Conservation (phyloP, 2,329 filamentous ascomycete species). For the Zymoseptoria passerinii region DNA sequence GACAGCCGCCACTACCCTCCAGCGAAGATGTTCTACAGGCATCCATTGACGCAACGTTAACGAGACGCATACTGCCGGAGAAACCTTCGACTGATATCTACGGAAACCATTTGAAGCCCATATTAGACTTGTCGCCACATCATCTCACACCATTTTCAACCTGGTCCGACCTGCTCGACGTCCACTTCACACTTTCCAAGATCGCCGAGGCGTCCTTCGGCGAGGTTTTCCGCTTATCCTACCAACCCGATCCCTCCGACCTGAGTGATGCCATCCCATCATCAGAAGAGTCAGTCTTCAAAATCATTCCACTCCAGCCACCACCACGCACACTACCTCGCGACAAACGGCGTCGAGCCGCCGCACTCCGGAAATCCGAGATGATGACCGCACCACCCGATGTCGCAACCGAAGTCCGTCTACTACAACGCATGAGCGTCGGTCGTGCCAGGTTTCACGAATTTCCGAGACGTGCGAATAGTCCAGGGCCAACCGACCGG, state of each 20-base stretch:
- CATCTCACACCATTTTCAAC: slow-evolving; percentile 31
- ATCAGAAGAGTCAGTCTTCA: slow-evolving; percentile 40
- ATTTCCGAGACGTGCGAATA: slow-evolving; percentile 51
- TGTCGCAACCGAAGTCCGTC: slow-evolving; percentile 40
- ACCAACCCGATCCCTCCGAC: slow-evolving; percentile 19
- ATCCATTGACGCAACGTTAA: background rate
- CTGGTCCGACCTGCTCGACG: slow-evolving; percentile 36
- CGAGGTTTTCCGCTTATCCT: slow-evolving; percentile 53
- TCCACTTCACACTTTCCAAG: slow-evolving; percentile 47
- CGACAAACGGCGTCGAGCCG: slow-evolving; percentile 43
- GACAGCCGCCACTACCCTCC: background rate
- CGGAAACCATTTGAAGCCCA: slow-evolving; percentile 19
- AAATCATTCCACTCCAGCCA: slow-evolving; percentile 35
- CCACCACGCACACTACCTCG: slow-evolving; percentile 34
- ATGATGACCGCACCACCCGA: slow-evolving; percentile 39
- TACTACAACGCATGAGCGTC: slow-evolving; percentile 50
- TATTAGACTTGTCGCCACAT: slow-evolving; percentile 27
- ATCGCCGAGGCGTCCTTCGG: slow-evolving; percentile 60
- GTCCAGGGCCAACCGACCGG: slow-evolving; percentile 48
- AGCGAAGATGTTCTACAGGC: background rate
- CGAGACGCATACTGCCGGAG: background rate
- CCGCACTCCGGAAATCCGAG: slow-evolving; percentile 34
- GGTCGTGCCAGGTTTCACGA: slow-evolving; percentile 55
- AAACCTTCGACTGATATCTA: slow-evolving; percentile 9
- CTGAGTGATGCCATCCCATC: slow-evolving; percentile 10